Evolutionary conservation across 345 rosid species (phyloP).

Genomic region (Erucastrum elatum): DNA sequence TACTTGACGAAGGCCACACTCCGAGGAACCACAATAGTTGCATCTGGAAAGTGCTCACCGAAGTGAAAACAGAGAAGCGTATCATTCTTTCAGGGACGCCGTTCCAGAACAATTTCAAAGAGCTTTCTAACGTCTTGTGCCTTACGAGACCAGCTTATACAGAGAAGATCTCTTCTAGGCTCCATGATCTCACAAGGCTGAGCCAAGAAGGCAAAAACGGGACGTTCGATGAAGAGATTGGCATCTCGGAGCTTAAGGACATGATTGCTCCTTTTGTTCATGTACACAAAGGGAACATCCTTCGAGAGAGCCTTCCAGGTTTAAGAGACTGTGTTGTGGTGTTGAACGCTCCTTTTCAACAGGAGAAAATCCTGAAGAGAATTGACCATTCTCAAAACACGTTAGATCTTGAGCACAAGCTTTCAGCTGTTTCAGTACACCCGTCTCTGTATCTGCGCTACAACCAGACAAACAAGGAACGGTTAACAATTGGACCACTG

Average conservation of each 20-base stretch:
- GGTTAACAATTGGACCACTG: constrained; percentile 4
- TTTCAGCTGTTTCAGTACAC: constrained; percentile 56
- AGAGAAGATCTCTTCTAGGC: constrained; percentile 18
- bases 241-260: constrained; percentile 35
- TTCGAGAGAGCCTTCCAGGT: constrained; percentile 64
- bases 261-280: constrained; percentile 68
- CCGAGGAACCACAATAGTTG: constrained; percentile 56
- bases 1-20: constrained; percentile 85
- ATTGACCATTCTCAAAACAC: constrained; percentile 27
- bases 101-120: constrained; percentile 74
- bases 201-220: constrained; percentile 40
- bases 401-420: constrained; percentile 34
- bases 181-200: constrained; percentile 36
- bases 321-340: constrained; percentile 57
- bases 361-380: constrained; percentile 46
- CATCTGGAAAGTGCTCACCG: constrained; percentile 60
- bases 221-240: constrained; percentile 37
- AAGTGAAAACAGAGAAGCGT: constrained; percentile 54
- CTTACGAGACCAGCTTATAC: constrained; percentile 54
- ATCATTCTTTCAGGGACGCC: constrained; percentile 84
- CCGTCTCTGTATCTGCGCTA: constrained; percentile 48
- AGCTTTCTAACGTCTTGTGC: constrained; percentile 58
- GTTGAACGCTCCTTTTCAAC: constrained; percentile 48
- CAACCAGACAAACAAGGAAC: constrained; percentile 14
- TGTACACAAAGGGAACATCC: constrained; percentile 61